Percentiles rank a stretch among this genome's conserved stretches.
phyloP scores from a whole-genome alignment of 106 monocot genomes.

The Apostasia shenzhenica region DNA sequence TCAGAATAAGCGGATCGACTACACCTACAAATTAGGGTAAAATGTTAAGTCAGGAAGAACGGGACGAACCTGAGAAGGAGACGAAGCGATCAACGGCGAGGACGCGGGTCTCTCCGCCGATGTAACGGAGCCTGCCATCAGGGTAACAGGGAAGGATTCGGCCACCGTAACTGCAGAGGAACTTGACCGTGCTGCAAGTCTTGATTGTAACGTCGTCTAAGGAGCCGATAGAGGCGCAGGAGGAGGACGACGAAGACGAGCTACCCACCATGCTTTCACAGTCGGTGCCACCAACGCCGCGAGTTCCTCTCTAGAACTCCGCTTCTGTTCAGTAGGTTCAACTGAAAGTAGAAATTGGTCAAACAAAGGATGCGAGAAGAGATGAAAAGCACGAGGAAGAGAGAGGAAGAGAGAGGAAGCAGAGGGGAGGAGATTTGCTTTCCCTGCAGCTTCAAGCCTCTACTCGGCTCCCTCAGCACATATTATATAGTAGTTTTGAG shows the following conservation, averaged over 20 bases:
- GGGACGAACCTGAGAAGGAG: constrained; percentile 16
- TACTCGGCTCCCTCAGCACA: not conserved
- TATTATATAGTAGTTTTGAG: not conserved
- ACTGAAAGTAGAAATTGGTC: not conserved
- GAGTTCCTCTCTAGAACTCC: not conserved
- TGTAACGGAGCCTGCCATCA: constrained; percentile 37
- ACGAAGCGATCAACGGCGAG: constrained; percentile 22
- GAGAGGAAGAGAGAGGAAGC: not conserved
- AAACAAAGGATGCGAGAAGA: not conserved
- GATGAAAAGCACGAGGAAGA: not conserved
- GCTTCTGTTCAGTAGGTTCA: not conserved
- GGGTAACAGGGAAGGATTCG: constrained; percentile 34
- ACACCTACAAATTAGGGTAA: no score
- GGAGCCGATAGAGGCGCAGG: constrained; percentile 3
- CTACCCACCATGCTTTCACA: not conserved
- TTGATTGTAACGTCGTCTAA: not conserved
- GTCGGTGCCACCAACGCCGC: not conserved
- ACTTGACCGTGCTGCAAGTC: constrained; percentile 12
- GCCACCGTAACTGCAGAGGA: constrained; percentile 56
- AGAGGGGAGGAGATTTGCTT: not conserved
- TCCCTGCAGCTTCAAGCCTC: not conserved
- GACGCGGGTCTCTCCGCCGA: constrained; percentile 47
- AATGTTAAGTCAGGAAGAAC: not conserved
- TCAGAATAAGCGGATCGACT: not conserved
- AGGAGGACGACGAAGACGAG: constrained; percentile 10